Evolutionary conservation across 306 rosid species (phyloP), one percentile per base, ranked within the genome.

Genomic region (Cucumis hystrix): DNA sequence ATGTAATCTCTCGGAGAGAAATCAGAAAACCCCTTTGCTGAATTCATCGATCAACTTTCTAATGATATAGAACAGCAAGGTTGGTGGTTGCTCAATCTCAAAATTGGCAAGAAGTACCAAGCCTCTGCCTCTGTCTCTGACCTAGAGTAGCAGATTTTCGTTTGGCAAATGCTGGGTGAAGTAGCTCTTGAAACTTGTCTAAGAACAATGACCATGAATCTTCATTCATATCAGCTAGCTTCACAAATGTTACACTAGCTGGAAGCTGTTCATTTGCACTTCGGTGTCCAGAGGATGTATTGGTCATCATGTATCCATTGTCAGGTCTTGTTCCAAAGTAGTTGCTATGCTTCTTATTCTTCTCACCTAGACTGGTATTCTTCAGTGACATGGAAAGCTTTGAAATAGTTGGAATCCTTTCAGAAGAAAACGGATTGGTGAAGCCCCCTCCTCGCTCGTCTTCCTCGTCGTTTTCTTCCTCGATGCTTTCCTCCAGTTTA

Each of bases 31-130:
- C 40, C 17, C 59, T 9, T 20, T 1, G 37, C 2, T 23, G 40
- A 20, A 51, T 51, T 6, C 37, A 12, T 14, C 57, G 21, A 11
- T 61, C 66, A 35, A 30, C 37, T 33, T 33, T 64, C 25, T 28
- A 30, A 47, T 62, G 41, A 62, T 62, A 7, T 33, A 33, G 37
- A 33, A 66, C 40, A 37, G 18, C 23, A 37, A 47, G 49, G 35
- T 20, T 68, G 35, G 55, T 20, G 35, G 55, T 39, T 8, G 61
- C 30, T 75, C 66, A 40, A 35, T 83, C 76, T 93, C 97, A 95
- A 92, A 95, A 95, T 92, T 95, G 97, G 97, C 99, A 95, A 47
- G 99, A 95, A 65, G 98, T 95, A 80, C 99, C 99, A 52, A 95
- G 98, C 91, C 98, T 92, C 92, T 81, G 97, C 76, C 90, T 89